Conservation (phyloP, 768 basidiomycete genomes). For the Jaapia argillacea region DNA sequence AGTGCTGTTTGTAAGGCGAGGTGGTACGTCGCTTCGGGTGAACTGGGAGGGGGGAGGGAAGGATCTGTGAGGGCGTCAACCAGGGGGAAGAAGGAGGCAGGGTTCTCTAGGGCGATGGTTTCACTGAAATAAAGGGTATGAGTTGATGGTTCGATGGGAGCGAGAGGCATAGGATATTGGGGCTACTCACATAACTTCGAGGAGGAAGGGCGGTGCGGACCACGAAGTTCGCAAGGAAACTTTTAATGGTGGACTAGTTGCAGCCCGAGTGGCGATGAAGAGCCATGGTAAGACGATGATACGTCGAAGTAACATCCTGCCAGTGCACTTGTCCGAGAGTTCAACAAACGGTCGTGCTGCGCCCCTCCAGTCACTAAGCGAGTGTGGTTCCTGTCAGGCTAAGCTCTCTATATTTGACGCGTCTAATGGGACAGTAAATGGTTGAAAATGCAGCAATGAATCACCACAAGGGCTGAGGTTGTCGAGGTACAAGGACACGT, state of each 20-base stretch:
- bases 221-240: constrained; percentile 56
- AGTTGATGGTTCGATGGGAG: constrained; percentile 2
- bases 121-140: constrained; percentile 48
- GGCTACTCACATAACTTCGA: constrained; percentile 52
- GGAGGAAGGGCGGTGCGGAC: constrained; percentile 48
- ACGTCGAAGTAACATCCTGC: too few relatives aligned
- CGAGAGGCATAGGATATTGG: neutral
- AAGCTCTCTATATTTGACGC: too few relatives aligned
- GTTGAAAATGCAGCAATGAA: too few relatives aligned
- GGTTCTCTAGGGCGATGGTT: constrained; percentile 64
- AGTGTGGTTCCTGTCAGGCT: too few relatives aligned
- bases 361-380: too few relatives aligned
- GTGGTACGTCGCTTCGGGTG: constrained; percentile 44
- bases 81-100: constrained; percentile 65
- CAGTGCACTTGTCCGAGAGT: too few relatives aligned
- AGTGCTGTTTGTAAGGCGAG: constrained; percentile 42
- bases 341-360: too few relatives aligned
- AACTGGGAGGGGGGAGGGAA: constrained; percentile 22
- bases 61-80: constrained; percentile 55
- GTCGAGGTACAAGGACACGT: too few relatives aligned
- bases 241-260: constrained; percentile 37
- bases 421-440: too few relatives aligned
- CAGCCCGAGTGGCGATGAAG: too few relatives aligned
- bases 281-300: too few relatives aligned
- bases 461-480: too few relatives aligned